Evolutionary conservation across 140 eudicot genomes (phyloP).

Genomic region (Anethum foeniculum): DNA sequence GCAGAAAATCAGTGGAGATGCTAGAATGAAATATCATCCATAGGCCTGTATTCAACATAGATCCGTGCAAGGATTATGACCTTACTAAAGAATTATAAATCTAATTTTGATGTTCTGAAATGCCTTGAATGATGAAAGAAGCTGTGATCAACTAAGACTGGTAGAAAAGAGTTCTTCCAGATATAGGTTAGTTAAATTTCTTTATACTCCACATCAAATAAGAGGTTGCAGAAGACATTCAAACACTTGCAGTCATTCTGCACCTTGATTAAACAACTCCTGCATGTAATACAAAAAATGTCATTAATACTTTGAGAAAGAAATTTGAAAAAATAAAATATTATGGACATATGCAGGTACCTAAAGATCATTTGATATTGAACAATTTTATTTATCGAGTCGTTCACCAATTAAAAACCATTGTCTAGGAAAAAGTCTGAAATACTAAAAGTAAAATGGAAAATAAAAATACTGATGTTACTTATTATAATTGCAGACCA

Average conservation of each 20-base stretch:
- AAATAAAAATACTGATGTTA: neutral
- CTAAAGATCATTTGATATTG: neutral
- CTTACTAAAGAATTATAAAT: neutral
- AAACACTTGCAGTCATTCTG: neutral
- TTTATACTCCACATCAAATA: neutral
- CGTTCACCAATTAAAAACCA: neutral
- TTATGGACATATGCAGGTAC: neutral
- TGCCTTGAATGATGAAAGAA: neutral
- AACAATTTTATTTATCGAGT: neutral
- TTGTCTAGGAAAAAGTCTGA: neutral
- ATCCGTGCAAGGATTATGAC: neutral
- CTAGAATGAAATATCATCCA: neutral
- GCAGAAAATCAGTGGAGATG: neutral
- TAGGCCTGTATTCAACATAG: neutral
- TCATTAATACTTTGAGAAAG: neutral
- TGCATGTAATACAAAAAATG: neutral
- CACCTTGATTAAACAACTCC: neutral
- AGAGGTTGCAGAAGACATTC: neutral
- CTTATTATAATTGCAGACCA: neutral
- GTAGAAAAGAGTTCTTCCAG: neutral
- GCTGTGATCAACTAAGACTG: neutral
- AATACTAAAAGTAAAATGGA: neutral
- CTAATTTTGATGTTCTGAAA: neutral
- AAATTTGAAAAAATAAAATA: neutral
- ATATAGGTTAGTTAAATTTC: neutral